phyloP scores from a whole-genome alignment of 441 rosid species.

The Gossypium gossypioides region DNA sequence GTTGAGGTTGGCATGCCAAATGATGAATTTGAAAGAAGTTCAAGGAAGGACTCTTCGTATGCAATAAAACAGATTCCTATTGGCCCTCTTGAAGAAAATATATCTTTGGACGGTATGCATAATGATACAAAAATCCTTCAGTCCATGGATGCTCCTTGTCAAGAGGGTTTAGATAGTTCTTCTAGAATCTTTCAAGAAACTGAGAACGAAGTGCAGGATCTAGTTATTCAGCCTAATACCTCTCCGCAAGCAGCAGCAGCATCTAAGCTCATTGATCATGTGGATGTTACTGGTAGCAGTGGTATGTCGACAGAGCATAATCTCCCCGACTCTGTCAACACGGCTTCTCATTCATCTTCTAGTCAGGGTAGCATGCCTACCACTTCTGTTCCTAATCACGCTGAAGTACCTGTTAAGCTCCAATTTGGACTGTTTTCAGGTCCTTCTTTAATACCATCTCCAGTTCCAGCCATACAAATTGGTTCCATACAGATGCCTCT shows the following conservation, averaged over 20 bases:
- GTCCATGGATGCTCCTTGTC: constrained; percentile 28
- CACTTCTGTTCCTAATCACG: constrained; percentile 38
- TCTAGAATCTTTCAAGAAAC: constrained; percentile 43
- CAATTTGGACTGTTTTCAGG: constrained; percentile 95
- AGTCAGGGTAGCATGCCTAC: constrained; percentile 34
- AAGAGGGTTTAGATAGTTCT: constrained; percentile 29
- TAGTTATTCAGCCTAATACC: constrained; percentile 34
- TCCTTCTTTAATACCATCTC: constrained; percentile 81
- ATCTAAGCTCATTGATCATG: constrained; percentile 27
- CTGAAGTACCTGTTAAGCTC: constrained; percentile 63
- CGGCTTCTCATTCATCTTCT: constrained; percentile 28
- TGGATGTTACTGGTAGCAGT: constrained; percentile 31
- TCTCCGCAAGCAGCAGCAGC: constrained; percentile 26
- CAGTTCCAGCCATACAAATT: constrained; percentile 94
- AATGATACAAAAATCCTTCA: constrained; percentile 32
- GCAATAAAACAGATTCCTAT: constrained; percentile 32
- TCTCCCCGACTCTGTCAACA: constrained; percentile 26
- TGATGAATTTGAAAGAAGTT: constrained; percentile 62
- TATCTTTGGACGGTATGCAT: constrained; percentile 28
- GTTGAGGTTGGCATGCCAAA: constrained; percentile 73
- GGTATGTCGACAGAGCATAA: constrained; percentile 28
- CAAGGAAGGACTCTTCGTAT: constrained; percentile 36
- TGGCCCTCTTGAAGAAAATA: constrained; percentile 31
- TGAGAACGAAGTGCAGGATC: constrained; percentile 43
- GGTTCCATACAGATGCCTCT: constrained; percentile 99